Evolutionary conservation across 768 basidiomycete species (phyloP).

Genomic region (Amanita subjunquillea): DNA sequence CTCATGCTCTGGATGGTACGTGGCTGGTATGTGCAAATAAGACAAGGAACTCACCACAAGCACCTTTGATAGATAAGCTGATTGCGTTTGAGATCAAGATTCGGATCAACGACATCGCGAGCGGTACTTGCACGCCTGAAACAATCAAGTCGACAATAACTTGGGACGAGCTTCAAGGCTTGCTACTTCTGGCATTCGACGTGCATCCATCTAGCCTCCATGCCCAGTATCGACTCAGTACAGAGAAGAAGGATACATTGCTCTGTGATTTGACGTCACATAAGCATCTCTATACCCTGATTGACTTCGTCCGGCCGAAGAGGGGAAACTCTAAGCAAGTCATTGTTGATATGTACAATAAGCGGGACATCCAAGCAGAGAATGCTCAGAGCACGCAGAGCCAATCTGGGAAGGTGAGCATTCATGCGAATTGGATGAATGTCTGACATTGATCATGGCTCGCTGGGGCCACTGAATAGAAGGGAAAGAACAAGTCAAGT

Average conservation of each 20-base stretch:
- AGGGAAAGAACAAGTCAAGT: background rate
- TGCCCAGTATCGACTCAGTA: conserved; percentile 4
- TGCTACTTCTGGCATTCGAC: background rate
- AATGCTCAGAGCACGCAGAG: background rate
- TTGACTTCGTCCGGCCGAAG: conserved; percentile 1
- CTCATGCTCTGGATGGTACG: too few species aligned
- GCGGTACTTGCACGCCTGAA: conserved; percentile 1
- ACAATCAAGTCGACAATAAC: background rate
- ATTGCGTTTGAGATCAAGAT: conserved; percentile 2
- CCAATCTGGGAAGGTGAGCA: background rate
- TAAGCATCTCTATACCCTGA: conserved; percentile 3
- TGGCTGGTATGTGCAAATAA: background rate
- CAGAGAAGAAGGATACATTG: conserved; percentile 5
- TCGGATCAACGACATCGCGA: background rate
- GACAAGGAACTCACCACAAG: conserved; percentile 1
- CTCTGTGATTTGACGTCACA: conserved; percentile 3
- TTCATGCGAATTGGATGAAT: background rate
- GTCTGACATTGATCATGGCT: background rate
- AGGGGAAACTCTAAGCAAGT: background rate
- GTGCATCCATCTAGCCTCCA: background rate
- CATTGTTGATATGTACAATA: background rate
- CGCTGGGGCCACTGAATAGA: background rate
- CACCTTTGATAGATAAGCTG: background rate
- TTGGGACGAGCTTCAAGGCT: conserved; percentile 1
- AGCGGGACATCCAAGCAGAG: conserved; percentile 1